Evolutionary conservation across 225 moss, liverwort and hornwort genomes (phyloP), one percentile per base, ranked within the genome.

Genomic region (Physcomitrium patens): DNA sequence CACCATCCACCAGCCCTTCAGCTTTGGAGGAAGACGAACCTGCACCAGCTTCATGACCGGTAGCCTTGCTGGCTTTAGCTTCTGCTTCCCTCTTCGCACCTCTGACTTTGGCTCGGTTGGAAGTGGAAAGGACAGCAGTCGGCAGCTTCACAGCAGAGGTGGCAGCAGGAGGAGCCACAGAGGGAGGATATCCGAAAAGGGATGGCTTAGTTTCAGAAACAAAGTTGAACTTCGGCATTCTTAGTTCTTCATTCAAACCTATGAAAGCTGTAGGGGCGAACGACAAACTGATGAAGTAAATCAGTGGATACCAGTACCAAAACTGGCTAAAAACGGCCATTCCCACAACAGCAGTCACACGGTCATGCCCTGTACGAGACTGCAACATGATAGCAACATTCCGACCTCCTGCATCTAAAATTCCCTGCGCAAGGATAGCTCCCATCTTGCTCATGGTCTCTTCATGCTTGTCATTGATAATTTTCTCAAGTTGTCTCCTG

Each of bases 381-480:
- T 93, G 97, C 46, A 97, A 86, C 97, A 93, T 94, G 66, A 97
- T 94, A n/a, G 88, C 92, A 10, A 97, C 97, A 66, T 97, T 97
- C 19, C 94, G 89, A 55, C 97, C 97, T 24, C 97, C 97, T 3
- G 97, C 97, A 73, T 94, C 94, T 10, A 97, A 74, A 62, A 97
- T 91, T 12, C 97, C 97, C 65, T 94, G 92, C 1, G 97, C 97
- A 2, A 97, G 86, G 71, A 97, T 97, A 9, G 97, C 97, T 60
- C 97, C 97, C 97, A 97, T 97, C 86, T 97, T 97, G 76, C 94
- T 97, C 97, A 97, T 97, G 0, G 93, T 94, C 72, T 97, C 97
- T 83, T 97, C 97, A 70, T 97, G 97, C 54, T 97, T 97, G 75
- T 97, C 94, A 18, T 90, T 80, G 10, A 94, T 94, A 8, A 94